Percentiles rank a stretch among this genome's conserved stretches.
These are phyloP conservation scores for Neurospora sp. DNA, from an alignment of 2,329 filamentous ascomycete species.

Conservation along the genomic window DNA sequence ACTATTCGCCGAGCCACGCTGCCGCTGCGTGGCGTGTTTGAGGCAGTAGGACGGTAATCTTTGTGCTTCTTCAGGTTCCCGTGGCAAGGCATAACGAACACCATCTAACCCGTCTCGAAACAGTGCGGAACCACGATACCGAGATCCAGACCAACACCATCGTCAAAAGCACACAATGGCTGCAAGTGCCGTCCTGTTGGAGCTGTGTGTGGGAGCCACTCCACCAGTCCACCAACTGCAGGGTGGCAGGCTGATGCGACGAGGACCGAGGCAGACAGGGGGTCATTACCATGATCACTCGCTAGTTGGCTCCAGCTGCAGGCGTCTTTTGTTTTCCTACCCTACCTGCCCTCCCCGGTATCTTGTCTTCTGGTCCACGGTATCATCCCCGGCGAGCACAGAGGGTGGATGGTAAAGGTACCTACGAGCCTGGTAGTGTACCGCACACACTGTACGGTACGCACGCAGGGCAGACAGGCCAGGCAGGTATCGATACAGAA, in stretches of 20 bases:
- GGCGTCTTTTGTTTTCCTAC: neutral
- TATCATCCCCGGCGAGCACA: neutral
- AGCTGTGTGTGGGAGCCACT: neutral
- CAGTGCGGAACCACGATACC: neutral
- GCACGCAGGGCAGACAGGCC: neutral
- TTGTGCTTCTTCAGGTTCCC: neutral
- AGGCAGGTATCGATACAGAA: neutral
- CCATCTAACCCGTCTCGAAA: neutral
- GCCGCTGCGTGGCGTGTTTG: neutral
- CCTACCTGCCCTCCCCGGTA: neutral
- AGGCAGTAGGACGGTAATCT: neutral
- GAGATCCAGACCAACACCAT: neutral
- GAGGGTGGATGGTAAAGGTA: neutral
- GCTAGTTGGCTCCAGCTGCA: neutral
- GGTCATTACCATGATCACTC: neutral
- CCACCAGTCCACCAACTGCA: neutral
- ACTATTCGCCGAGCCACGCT: neutral
- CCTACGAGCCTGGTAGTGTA: neutral
- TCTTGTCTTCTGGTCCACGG: neutral
- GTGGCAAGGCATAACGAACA: neutral
- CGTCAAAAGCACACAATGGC: neutral
- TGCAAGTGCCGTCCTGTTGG: neutral
- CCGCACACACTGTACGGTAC: neutral
- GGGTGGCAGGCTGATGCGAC: neutral
- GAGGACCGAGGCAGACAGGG: neutral